Percentiles rank a stretch among this genome's conserved stretches.
Evolutionary conservation across 2,329 filamentous ascomycete genomes (phyloP).

Genomic region (Fusarium sp.): DNA sequence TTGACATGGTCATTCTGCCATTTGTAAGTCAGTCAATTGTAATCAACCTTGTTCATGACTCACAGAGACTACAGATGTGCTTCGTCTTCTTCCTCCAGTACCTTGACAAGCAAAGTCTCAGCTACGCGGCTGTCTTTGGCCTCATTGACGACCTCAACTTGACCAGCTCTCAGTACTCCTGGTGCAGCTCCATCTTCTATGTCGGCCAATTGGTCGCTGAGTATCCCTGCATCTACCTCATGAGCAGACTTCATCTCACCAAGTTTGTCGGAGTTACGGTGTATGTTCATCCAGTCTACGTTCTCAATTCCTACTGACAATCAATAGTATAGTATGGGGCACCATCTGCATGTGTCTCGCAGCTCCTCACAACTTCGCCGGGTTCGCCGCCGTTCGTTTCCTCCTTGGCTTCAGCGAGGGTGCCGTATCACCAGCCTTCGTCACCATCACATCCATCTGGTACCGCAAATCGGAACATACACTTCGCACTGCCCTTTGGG

Average conservation of each 20-base stretch:
- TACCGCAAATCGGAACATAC: not conserved
- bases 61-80: not conserved
- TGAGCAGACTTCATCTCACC: not conserved
- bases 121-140: not conserved
- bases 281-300: not conserved
- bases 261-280: not conserved
- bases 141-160: not conserved
- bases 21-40: not conserved
- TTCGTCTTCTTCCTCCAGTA: not conserved
- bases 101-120: not conserved
- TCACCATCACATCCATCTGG: not conserved
- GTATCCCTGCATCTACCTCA: not conserved
- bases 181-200: not conserved
- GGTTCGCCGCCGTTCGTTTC: not conserved
- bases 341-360: not conserved
- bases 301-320: no score
- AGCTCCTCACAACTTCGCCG: not conserved
- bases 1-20: not conserved
- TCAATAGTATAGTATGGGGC: not conserved
- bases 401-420: not conserved
- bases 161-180: not conserved
- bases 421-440: not conserved
- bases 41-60: not conserved
- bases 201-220: not conserved
- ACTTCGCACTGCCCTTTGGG: not conserved